Base-by-base conservation (phyloP, 805 yeast species). In the Candida xiaguanensis region DNA sequence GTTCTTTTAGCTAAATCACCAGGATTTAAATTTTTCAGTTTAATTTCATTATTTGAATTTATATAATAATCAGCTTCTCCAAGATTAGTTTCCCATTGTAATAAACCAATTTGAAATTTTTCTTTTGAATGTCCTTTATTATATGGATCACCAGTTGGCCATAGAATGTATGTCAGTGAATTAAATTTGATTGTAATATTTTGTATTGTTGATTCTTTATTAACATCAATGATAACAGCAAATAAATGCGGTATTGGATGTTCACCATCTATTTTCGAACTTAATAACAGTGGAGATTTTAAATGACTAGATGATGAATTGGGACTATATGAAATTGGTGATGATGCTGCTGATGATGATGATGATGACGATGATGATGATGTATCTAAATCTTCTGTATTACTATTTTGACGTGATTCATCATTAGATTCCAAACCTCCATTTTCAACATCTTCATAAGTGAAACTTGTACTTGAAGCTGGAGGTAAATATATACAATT, bases 61-160 rank as follows among this genome's bases (percentile, higher is more conserved):
- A 61, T 59, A 47, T 58, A 77, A 41, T 64, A 67, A 49, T 72
- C 78, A 28, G 71, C 72, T 38, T 75, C 72, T 2, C 56, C 43
- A 14, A 66, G 50, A 11, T 52, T 55, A 12, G 72, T 52, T n/a
- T 54, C 53, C 82, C 83, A 78, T 29, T 62, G 65, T 43, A 68
- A 41, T 18, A 58, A 54, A 2, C 82, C 82, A 5, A 75, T 58
- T 31, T 65, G 67, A 51, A 73, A 77, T 32, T 58, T 59, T 46
- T 78, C 84, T 42, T 63, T 72, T 24, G 58, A 54, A 28, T 63
- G 65, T 3, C 61, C 41, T 38, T 68, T 69, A 36, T 70, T 66
- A 29, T 72, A 72, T 1, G 77, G 76, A 12, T 77, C 75, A 8
- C 76, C 77, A 26, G 67, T 61, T 4, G 77, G 77, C 84, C 84